Base-by-base conservation (phyloP, 345 rosid genomes). In the Eucalyptus regnans region DNA sequence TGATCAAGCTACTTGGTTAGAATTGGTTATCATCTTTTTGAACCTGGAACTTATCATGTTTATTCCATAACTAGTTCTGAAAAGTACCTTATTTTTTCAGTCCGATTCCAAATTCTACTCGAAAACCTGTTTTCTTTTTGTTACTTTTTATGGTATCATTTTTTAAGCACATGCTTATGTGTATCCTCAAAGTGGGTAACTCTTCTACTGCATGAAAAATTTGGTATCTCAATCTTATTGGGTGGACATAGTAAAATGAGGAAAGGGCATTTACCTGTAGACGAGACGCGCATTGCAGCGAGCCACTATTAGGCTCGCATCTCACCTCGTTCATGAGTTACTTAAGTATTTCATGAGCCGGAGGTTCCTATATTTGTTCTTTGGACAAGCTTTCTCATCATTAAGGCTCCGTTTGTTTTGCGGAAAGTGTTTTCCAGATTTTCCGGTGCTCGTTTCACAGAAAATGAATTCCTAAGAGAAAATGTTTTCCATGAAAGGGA, bases 61-160 rank as follows among this genome's bases (percentile, higher is more conserved):
- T 23, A 9, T 56, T 1, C 6, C 1, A 23, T 23, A 22, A 56
- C 6, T 0, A 0, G 3, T 9, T 56, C 0, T 23, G 1, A 2
- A 56, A 23, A 1, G 2, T 56, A 9, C 6, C 3, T 9, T 23
- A 23, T 1, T 20, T 56, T 56, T 56, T 0, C 0, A 9, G 9
- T 54, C 60, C 29, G 4, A 23, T 56, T 56, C 62, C 62, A 23
- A 56, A 23, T 23, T 56, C 3, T 56, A 56, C 62, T 56, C 29
- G 1, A 56, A 56, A 23, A 20, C 58, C 58, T 20, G 25, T 52
- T 52, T 52, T 52, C 58, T 20, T 52, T 52, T 20, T 20, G 58
- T 20, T 52, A 2, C 25, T 52, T 20, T 52, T 52, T 20, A 2
- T 52, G 27, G 62, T 56, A 1, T 56, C 29, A 56, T 56, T 23